These are phyloP conservation scores for Pseudogymnoascus sp. DNA, from an alignment of 2,329 filamentous ascomycete genomes.

Conservation along the genomic window DNA sequence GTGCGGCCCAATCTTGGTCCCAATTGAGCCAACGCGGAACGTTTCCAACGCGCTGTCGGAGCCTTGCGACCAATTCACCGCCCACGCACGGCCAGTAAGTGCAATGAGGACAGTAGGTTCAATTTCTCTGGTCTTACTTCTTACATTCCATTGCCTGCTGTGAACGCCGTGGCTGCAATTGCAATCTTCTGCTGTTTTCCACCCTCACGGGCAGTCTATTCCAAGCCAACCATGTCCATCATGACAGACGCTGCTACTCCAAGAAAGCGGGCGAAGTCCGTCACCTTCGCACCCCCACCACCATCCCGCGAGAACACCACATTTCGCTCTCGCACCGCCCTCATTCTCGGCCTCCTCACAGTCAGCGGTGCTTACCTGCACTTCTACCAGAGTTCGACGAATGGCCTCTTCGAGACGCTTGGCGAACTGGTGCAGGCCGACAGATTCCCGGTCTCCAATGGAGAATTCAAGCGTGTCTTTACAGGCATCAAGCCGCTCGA, in stretches of 20 bases:
- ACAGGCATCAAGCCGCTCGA: constrained; percentile 7
- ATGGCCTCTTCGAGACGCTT: not conserved
- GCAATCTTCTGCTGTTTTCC: not conserved
- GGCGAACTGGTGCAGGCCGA: not conserved
- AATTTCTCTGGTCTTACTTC: not conserved
- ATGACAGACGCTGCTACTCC: not conserved
- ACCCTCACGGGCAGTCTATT: not conserved
- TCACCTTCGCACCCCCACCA: not conserved
- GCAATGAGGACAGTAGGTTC: constrained; percentile 1
- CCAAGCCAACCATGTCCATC: not conserved
- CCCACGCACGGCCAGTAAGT: constrained; percentile 2
- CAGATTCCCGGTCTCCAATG: not conserved
- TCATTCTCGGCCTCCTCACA: not conserved
- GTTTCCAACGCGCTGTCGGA: not conserved
- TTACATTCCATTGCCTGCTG: not conserved
- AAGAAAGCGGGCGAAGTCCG: constrained; percentile 1
- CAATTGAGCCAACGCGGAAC: not conserved
- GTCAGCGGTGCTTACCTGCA: not conserved
- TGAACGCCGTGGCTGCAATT: not conserved
- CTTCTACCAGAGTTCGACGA: not conserved
- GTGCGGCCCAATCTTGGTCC: not conserved
- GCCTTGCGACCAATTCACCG: not conserved
- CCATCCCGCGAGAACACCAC: not conserved
- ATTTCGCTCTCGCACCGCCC: not conserved
- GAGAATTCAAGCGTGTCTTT: constrained; percentile 10